Evolutionary conservation across 164 flowering plant species (phyloP).

Genomic region (Houttuynia cordata): DNA sequence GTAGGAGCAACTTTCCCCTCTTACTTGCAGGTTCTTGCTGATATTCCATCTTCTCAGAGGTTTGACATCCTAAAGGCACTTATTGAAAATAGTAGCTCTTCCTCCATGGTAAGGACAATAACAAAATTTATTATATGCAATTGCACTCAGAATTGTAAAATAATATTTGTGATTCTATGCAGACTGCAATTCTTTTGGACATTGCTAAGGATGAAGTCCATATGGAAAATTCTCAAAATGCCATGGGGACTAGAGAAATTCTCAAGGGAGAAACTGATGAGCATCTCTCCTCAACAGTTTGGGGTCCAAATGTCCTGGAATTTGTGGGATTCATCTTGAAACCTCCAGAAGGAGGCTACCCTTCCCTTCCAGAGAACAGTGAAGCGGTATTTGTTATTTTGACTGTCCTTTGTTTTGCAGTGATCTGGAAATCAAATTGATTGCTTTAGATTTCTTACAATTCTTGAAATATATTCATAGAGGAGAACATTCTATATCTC

Average conservation of each 20-base stretch:
- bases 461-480: not conserved
- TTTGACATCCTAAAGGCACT: slow-evolving; percentile 57
- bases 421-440: not conserved
- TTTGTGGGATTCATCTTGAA: slow-evolving; percentile 61
- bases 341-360: slow-evolving; percentile 77
- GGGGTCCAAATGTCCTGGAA: slow-evolving; percentile 47
- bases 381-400: slow-evolving; percentile 57
- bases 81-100: slow-evolving; percentile 32
- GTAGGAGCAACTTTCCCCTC: not conserved
- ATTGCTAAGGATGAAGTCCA: slow-evolving; percentile 42
- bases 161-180: slow-evolving; percentile 10
- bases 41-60: slow-evolving; percentile 46
- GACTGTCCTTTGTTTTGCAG: no score
- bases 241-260: slow-evolving; percentile 7
- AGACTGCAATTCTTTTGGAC: slow-evolving; percentile 74
- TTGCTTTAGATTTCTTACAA: not conserved
- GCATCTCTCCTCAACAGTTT: slow-evolving; percentile 18
- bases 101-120: slow-evolving; percentile 64
- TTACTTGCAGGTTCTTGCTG: slow-evolving; percentile 57
- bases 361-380: slow-evolving; percentile 57
- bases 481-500: not conserved
- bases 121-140: not conserved
- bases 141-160: slow-evolving; percentile 5
- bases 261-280: slow-evolving; percentile 10
- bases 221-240: slow-evolving; percentile 18